Percentiles rank a stretch among this genome's conserved stretches.
Evolutionary conservation across 768 basidiomycete genomes (phyloP).

Genomic region (Kwoniella botswanensis): DNA sequence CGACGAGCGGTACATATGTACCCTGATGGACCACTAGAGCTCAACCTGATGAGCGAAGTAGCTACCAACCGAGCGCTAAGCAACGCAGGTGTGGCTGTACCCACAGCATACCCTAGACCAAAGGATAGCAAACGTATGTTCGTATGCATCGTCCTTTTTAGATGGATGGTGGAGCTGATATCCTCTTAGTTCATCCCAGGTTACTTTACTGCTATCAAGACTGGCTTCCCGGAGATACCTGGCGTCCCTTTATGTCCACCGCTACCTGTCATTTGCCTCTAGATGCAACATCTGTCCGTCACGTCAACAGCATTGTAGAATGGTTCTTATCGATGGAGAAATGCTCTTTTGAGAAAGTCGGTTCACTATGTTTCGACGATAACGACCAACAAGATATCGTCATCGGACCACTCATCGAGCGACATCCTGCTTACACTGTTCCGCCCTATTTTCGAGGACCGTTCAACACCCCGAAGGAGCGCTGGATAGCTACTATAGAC

Average conservation of each 20-base stretch:
- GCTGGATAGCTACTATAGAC: slow-evolving; percentile 11
- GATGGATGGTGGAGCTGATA: background rate
- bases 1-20: background rate
- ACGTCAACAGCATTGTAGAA: background rate
- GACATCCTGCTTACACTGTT: background rate
- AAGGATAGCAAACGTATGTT: slow-evolving; percentile 4
- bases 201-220: slow-evolving; percentile 13
- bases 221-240: background rate
- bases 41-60: slow-evolving; percentile 11
- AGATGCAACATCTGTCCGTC: background rate
- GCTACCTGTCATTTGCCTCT: background rate
- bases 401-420: slow-evolving; percentile 16
- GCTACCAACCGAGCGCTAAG: slow-evolving; percentile 1
- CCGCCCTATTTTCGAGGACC: slow-evolving; percentile 25
- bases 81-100: background rate
- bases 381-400: background rate
- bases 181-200: background rate
- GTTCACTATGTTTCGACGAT: background rate
- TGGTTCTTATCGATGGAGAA: slow-evolving; percentile 2
- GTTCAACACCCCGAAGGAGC: slow-evolving; percentile 10
- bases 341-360: background rate
- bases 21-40: background rate
- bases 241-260: background rate
- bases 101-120: background rate
- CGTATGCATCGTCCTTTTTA: background rate